These are phyloP conservation scores for Acer saccharum DNA, from an alignment of 345 rosid genomes.

Conservation along the genomic window DNA sequence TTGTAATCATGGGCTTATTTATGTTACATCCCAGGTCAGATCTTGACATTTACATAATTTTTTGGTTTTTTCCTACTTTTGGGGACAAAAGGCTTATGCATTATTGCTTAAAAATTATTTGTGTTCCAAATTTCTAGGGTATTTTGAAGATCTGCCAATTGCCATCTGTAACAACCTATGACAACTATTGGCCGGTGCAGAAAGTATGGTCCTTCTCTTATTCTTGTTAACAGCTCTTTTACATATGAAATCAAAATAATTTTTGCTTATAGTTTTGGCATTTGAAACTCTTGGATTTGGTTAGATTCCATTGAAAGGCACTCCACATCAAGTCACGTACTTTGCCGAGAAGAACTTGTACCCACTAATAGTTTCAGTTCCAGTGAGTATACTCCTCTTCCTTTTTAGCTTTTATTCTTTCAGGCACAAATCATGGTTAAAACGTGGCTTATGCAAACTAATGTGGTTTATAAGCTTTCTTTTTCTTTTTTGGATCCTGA, in stretches of 20 bases:
- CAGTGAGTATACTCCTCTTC: slow-evolving; percentile 50
- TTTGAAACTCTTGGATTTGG: slow-evolving; percentile 23
- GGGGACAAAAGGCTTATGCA: slow-evolving; percentile 22
- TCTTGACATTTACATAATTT: slow-evolving; percentile 20
- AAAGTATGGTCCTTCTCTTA: slow-evolving; percentile 47
- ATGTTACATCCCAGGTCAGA: slow-evolving; percentile 87
- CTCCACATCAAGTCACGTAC: slow-evolving; percentile 98
- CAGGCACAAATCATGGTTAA: not conserved
- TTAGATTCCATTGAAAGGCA: slow-evolving; percentile 89
- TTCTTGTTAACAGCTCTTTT: not conserved
- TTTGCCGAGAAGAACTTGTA: slow-evolving; percentile 87
- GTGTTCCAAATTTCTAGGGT: slow-evolving; percentile 55
- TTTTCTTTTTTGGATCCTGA: not conserved
- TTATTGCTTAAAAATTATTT: slow-evolving; percentile 15
- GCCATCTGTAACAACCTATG: slow-evolving; percentile 79
- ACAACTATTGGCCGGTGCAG: slow-evolving; percentile 97
- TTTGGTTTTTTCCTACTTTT: slow-evolving; percentile 14
- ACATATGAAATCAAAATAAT: not conserved
- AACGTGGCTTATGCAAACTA: not conserved
- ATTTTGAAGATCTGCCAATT: slow-evolving; percentile 90
- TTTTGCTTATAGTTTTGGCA: not conserved
- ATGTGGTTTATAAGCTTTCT: not conserved
- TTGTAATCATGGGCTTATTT: slow-evolving; percentile 93
- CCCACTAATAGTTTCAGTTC: slow-evolving; percentile 84
- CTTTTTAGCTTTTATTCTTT: not conserved